phyloP scores from a whole-genome alignment of 2,329 filamentous ascomycete species.

The Fusarium penzigii region DNA sequence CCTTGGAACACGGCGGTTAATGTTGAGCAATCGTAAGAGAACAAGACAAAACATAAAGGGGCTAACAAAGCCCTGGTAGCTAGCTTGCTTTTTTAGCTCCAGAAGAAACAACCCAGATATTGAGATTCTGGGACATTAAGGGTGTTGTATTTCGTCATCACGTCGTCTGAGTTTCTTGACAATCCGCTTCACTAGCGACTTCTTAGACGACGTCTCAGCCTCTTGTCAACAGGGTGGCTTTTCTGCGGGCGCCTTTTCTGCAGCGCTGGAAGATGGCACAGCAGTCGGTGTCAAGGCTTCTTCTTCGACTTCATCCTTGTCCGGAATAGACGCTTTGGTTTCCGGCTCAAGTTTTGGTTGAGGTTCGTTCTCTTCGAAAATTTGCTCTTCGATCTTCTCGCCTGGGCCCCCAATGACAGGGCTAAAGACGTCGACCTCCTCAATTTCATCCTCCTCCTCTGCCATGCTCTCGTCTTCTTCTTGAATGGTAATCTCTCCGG shows the following conservation, averaged over 20 bases:
- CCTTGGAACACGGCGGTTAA: constrained; percentile 6
- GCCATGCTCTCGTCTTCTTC: constrained; percentile 61
- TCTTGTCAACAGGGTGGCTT: background rate
- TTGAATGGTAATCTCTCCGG: constrained; percentile 73
- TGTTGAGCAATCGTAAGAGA: constrained; percentile 15
- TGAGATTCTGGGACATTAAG: constrained; percentile 18
- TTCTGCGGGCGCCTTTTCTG: constrained; percentile 13
- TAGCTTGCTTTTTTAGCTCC: constrained; percentile 7
- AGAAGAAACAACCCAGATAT: constrained; percentile 11
- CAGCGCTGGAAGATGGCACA: constrained; percentile 3
- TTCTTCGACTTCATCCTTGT: constrained; percentile 9
- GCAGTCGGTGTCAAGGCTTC: constrained; percentile 4
- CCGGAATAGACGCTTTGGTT: constrained; percentile 18
- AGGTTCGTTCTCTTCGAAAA: constrained; percentile 44
- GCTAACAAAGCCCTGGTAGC: constrained; percentile 11
- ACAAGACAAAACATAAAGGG: constrained; percentile 14
- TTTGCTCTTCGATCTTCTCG: constrained; percentile 48
- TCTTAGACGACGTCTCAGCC: background rate
- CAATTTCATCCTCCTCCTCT: constrained; percentile 47
- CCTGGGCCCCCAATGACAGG: constrained; percentile 49
- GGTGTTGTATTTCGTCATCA: constrained; percentile 24
- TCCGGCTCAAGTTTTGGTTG: constrained; percentile 19
- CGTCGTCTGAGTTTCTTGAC: constrained; percentile 22
- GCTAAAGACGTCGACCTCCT: constrained; percentile 61
- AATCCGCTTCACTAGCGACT: background rate